Conservation (phyloP, 768 basidiomycete species). For the Favolaschia claudopus region DNA sequence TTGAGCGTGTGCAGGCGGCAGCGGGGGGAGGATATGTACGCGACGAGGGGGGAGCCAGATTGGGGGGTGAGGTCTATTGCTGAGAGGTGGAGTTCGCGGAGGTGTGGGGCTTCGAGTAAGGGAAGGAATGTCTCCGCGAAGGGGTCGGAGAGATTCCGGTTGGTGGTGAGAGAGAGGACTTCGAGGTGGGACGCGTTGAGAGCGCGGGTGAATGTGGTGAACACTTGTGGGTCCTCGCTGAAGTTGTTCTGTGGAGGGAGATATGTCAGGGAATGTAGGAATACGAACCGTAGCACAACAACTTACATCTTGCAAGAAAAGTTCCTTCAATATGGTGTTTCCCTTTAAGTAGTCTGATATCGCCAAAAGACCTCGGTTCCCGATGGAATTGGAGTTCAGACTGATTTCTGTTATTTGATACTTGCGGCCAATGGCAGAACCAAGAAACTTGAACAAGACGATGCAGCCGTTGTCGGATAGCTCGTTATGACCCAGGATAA, state of each 20-base stretch:
- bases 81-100: constrained; percentile 65
- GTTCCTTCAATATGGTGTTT: constrained; percentile 53
- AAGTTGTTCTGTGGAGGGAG: constrained; percentile 47
- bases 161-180: constrained; percentile 58
- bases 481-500: constrained; percentile 62
- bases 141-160: constrained; percentile 55
- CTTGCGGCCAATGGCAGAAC: constrained; percentile 53
- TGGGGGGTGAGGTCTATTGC: constrained; percentile 53
- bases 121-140: constrained; percentile 62
- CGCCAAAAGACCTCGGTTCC: constrained; percentile 61
- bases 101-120: constrained; percentile 51
- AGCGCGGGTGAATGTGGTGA: constrained; percentile 51
- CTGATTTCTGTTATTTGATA: constrained; percentile 61
- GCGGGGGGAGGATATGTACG: constrained; percentile 58
- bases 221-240: constrained; percentile 42
- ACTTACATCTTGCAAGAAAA: constrained; percentile 68
- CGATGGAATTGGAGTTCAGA: constrained; percentile 64
- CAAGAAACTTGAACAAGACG: constrained; percentile 60
- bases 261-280: constrained; percentile 24
- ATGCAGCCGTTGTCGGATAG: constrained; percentile 66
- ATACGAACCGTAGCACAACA: not conserved
- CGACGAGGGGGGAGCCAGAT: constrained; percentile 49
- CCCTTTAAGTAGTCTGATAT: constrained; percentile 58
- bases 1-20: constrained; percentile 58
- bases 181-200: constrained; percentile 63